Conservation (phyloP, 345 rosid genomes). For the Corchorus olitorius region DNA sequence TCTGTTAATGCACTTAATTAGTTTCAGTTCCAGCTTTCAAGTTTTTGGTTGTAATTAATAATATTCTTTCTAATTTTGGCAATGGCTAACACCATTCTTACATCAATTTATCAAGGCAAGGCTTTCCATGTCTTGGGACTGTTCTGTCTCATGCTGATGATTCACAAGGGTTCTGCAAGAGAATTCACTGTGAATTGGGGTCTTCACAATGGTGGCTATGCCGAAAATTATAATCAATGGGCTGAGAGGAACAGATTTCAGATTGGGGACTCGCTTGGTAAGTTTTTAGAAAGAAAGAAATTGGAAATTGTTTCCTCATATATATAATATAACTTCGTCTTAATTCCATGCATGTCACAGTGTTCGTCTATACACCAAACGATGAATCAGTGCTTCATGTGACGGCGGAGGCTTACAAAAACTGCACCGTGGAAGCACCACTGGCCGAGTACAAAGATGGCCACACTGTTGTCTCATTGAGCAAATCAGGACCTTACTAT, state of each 20-base stretch:
- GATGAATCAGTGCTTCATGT: conserved; percentile 79
- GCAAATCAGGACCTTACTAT: conserved; percentile 57
- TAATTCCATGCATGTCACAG: conserved; percentile 36
- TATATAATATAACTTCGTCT: background rate
- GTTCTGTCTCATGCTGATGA: conserved; percentile 41
- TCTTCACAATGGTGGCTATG: conserved; percentile 36
- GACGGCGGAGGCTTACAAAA: conserved; percentile 51
- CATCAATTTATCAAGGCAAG: conserved; percentile 17
- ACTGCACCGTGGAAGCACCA: conserved; percentile 53
- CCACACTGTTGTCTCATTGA: conserved; percentile 58
- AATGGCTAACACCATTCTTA: conserved; percentile 36
- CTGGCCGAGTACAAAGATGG: conserved; percentile 43
- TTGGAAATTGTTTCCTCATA: background rate
- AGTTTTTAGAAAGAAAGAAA: conserved; percentile 21
- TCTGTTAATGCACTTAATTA: conserved; percentile 15
- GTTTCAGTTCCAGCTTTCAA: conserved; percentile 7
- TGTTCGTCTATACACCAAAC: conserved; percentile 52
- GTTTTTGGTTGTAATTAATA: background rate
- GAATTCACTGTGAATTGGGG: conserved; percentile 69
- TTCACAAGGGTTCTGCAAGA: conserved; percentile 46
- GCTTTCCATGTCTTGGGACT: conserved; percentile 37
- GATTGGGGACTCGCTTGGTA: conserved; percentile 78
- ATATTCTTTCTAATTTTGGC: background rate
- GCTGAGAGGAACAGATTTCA: conserved; percentile 76
- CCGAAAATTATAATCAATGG: conserved; percentile 57